A percentile compares a stretch with the other conserved stretches of the same genome.
Evolutionary conservation across 306 rosid species (phyloP).

Genomic region (Rubus idaeus): DNA sequence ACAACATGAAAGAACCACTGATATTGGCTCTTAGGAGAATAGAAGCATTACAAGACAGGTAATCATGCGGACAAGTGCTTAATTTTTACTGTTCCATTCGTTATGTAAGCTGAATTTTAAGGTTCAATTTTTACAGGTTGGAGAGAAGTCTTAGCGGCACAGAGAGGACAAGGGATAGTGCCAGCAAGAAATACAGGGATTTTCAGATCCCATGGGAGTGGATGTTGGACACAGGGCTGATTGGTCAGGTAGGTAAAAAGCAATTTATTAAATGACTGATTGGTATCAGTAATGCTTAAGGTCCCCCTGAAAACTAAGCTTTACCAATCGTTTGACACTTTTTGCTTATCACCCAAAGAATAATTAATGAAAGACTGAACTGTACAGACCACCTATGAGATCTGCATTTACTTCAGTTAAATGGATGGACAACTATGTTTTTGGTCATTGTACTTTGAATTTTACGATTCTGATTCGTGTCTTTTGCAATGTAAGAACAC

Average conservation of each 20-base stretch:
- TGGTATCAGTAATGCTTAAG: neutral
- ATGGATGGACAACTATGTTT: too few relatives aligned
- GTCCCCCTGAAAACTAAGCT: conserved; percentile 6
- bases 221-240: conserved; percentile 73
- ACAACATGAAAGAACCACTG: conserved; percentile 60
- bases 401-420: too few relatives aligned
- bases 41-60: conserved; percentile 95
- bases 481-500: too few relatives aligned
- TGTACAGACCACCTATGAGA: too few relatives aligned
- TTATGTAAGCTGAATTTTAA: conserved; percentile 5
- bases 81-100: neutral
- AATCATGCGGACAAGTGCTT: conserved; percentile 43
- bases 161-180: conserved; percentile 71
- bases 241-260: conserved; percentile 58
- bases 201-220: conserved; percentile 89
- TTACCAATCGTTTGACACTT: conserved; percentile 5
- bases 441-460: too few relatives aligned
- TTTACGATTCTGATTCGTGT: too few relatives aligned
- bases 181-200: conserved; percentile 64
- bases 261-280: neutral
- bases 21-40: conserved; percentile 58
- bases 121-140: conserved; percentile 48
- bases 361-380: neutral
- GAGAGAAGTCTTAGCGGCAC: conserved; percentile 62
- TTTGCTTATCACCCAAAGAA: too few relatives aligned